Conservation (phyloP, 352 stramenopile species). For the Globisporangium camurandrum region DNA sequence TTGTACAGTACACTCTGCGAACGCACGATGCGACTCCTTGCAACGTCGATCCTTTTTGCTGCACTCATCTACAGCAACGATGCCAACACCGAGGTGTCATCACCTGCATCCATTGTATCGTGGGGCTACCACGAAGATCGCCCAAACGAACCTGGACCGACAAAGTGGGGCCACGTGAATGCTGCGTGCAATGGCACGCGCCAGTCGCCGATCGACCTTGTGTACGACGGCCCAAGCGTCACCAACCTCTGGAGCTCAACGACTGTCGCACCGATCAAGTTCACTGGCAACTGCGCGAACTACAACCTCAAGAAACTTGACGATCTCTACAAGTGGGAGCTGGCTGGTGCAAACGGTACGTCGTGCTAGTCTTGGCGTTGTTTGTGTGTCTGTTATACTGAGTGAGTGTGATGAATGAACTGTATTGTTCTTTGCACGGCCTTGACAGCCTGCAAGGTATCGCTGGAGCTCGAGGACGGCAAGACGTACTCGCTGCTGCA, state of each 20-base stretch:
- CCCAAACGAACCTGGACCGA: slow-evolving; percentile 24
- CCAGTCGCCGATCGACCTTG: slow-evolving; percentile 16
- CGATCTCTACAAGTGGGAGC: slow-evolving; percentile 15
- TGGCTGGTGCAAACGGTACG: too few species aligned
- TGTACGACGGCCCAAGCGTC: too few species aligned
- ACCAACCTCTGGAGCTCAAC: neutral
- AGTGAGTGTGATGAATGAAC: too few species aligned
- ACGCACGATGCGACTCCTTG: too few species aligned
- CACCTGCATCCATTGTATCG: slow-evolving; percentile 10
- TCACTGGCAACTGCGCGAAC: slow-evolving; percentile 12
- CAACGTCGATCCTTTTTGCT: neutral
- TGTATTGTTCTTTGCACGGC: neutral
- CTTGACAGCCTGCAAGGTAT: slow-evolving; percentile 10
- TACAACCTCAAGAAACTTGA: slow-evolving; percentile 9
- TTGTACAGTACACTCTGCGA: too few species aligned
- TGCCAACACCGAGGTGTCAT: slow-evolving; percentile 10
- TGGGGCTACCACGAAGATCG: slow-evolving; percentile 47
- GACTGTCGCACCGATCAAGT: slow-evolving; percentile 7
- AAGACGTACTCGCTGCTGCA: slow-evolving; percentile 24
- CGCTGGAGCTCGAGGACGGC: slow-evolving; percentile 10
- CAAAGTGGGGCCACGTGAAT: slow-evolving; percentile 13
- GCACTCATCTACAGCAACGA: slow-evolving; percentile 16
- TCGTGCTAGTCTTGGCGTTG: too few species aligned
- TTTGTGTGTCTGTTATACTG: too few species aligned
- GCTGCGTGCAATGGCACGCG: slow-evolving; percentile 9